Base-by-base conservation (phyloP, 2,329 filamentous ascomycete genomes). In the Aspergillus pseudoterreus region DNA sequence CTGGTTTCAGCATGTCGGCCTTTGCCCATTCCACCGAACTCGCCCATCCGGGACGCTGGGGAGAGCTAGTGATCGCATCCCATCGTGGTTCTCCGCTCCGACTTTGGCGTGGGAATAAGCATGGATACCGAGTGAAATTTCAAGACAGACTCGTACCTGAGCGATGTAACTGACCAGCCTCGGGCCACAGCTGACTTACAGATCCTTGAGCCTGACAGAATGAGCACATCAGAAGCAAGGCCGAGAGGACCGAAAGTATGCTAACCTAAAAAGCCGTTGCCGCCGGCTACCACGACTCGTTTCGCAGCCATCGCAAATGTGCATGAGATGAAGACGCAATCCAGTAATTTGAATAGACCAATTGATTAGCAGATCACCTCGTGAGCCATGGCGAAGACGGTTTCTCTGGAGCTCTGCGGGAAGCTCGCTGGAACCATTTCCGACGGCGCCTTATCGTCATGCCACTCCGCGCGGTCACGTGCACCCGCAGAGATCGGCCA, bases 161-260 rank as follows among this genome's bases (percentile, higher is more conserved):
- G 85, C 5, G 92, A 96, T 19, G 85, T 92, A 44, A 97, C 92
- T 51, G 91, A 83, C 92, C 92, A 97, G 50, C 91, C 90, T 67
- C 91, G 81, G 43, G 85, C 82, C 46, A 90, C 85, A 42, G 90
- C 94, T 49, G 88, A 86, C 77, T 90, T 94, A 78, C 94, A 97
- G 75, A 99, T 96, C 50, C 92, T 82, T 21, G 80, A 83, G 43
- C 84, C 84, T 83, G 50, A 12, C 39, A 59, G 57, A 52, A 33
- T 43, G 15, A 30, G 11, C 45, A 43, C 27, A 33, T 33, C 6
- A 27, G 5, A 10, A 45, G 14, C 22, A 19, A 46, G 10, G 10
- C 22, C 12, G 30, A 11, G 24, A 35, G 45, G 22, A 38, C 15
- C 12, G 33, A 12, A 17, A 33, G 47, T 52, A 54, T 49, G 79